A percentile compares a stretch with the other conserved stretches of the same genome.
These are phyloP conservation scores for Xerocomus spinulosus DNA, from an alignment of 768 basidiomycete genomes.

Conservation along the genomic window DNA sequence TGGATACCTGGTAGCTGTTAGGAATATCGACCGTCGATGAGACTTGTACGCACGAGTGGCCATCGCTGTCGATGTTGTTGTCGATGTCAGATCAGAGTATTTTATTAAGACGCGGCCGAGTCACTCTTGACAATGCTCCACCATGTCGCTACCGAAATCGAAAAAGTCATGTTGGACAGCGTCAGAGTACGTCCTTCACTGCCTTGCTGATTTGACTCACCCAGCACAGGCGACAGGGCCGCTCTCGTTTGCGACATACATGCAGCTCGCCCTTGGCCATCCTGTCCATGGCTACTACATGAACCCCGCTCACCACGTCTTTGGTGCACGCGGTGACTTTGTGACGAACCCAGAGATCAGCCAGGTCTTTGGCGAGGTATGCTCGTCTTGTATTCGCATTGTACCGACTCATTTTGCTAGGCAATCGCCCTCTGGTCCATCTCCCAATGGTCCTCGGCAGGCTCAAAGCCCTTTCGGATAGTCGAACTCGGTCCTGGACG, in stretches of 20 bases:
- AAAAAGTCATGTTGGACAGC: constrained; percentile 63
- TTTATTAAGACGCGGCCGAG: too few relatives aligned
- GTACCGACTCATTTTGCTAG: constrained; percentile 39
- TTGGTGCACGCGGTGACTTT: constrained; percentile 88
- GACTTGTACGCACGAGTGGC: constrained; percentile 54
- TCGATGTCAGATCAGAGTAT: too few relatives aligned
- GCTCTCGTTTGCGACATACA: constrained; percentile 82
- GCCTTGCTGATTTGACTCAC: background rate
- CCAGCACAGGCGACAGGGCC: constrained; percentile 75
- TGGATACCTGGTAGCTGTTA: constrained; percentile 58
- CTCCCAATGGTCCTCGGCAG: constrained; percentile 63
- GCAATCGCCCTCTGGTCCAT: constrained; percentile 84
- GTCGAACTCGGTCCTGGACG: constrained; percentile 93
- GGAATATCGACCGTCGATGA: background rate
- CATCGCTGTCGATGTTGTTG: constrained; percentile 28
- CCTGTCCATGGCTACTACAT: constrained; percentile 93
- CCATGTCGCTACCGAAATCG: constrained; percentile 40
- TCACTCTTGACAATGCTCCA: too few relatives aligned
- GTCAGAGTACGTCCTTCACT: constrained; percentile 53
- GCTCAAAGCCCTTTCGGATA: constrained; percentile 54
- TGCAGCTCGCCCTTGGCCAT: constrained; percentile 87
- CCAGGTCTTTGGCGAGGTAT: constrained; percentile 94
- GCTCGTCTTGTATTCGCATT: background rate
- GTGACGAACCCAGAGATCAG: constrained; percentile 96
- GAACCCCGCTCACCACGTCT: constrained; percentile 64